These are phyloP conservation scores for Emergomyces pasteurianus DNA, from an alignment of 2,329 filamentous ascomycete species.

Conservation along the genomic window DNA sequence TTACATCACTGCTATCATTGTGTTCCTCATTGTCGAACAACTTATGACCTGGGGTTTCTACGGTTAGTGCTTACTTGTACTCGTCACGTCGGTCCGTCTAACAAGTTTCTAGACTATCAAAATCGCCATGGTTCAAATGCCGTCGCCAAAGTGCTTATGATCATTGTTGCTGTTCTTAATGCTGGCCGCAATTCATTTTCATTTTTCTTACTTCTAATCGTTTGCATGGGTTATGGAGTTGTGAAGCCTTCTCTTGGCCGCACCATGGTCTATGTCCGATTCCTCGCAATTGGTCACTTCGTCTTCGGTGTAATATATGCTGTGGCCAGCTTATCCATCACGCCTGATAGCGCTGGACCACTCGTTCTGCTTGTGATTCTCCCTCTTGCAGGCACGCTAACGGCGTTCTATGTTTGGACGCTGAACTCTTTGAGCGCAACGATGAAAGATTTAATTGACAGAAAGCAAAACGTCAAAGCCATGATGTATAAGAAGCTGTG, in stretches of 20 bases:
- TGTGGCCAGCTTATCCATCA: slow-evolving; percentile 75
- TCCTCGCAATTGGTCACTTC: slow-evolving; percentile 85
- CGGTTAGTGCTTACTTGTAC: slow-evolving; percentile 40
- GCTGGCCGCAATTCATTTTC: slow-evolving; percentile 94
- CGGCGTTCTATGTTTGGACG: slow-evolving; percentile 97
- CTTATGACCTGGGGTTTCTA: slow-evolving; percentile 99
- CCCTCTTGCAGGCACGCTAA: slow-evolving; percentile 80
- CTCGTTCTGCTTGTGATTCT: slow-evolving; percentile 88
- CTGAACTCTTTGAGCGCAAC: slow-evolving; percentile 89
- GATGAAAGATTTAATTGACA: slow-evolving; percentile 88
- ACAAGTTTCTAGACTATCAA: slow-evolving; percentile 58
- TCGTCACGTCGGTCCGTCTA: not conserved
- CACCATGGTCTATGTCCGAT: slow-evolving; percentile 88
- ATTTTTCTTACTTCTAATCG: slow-evolving; percentile 93
- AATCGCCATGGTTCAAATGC: slow-evolving; percentile 79
- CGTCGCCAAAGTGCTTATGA: slow-evolving; percentile 72
- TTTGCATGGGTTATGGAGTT: slow-evolving; percentile 98
- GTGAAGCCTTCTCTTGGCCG: slow-evolving; percentile 86
- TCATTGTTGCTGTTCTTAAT: slow-evolving; percentile 85
- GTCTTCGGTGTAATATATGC: slow-evolving; percentile 90
- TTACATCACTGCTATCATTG: slow-evolving; percentile 93
- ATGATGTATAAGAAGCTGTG: slow-evolving; percentile 96
- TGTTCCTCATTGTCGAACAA: slow-evolving; percentile 92
- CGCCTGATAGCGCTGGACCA: slow-evolving; percentile 78
- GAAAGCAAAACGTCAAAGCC: slow-evolving; percentile 88